Evolutionary conservation across 225 moss, liverwort and hornwort genomes (phyloP), one percentile per base, ranked within the genome.

Genomic region (Polytrichum commune): DNA sequence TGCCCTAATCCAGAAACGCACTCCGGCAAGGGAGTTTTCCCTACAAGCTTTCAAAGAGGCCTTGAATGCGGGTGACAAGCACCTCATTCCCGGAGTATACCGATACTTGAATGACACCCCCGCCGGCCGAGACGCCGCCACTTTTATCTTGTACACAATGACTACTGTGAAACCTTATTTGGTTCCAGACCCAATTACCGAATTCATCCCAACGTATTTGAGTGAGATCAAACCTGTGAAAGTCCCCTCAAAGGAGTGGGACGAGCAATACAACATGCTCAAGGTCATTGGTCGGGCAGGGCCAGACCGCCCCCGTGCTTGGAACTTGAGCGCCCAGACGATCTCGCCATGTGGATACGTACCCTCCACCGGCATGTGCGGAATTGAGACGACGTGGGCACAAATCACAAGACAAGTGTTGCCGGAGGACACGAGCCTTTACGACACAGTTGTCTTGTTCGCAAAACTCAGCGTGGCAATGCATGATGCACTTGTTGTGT

Each of bases 241-340:
- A 27, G 79, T 83, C 0, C 79, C 83, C 1, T 83, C 79, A 0
- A 29, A 27, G 5, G 67, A 76, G 1, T 76, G 83, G 83, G 54
- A 83, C 33, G 33, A 66, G 20, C 69, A 80, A 4, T 83, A 79
- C 71, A 30, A 53, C 1, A 46, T 56, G 0, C 6, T 76, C 54
- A 74, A 79, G 33, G 76, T 79, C 60, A 74, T 79, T 1, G 71
- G 79, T 23, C 32, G 74, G 4, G 55, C 75, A 28, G 76, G 64
- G 29, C 55, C 66, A 1, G 68, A 74, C 3, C 70, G 83, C 53
- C 79, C 83, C 6, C 57, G 70, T 4, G 76, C 76, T 1, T 76
- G 79, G 76, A 83, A 80, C 71, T 16, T 79, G 5, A 76, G 26
- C 5, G 63, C 79, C 2, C 69, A 73, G 4, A 57, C 79, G 23